These are phyloP conservation scores for Alloteropsis angusta DNA, from an alignment of 202 grass and related monocot genomes.

Conservation along the genomic window DNA sequence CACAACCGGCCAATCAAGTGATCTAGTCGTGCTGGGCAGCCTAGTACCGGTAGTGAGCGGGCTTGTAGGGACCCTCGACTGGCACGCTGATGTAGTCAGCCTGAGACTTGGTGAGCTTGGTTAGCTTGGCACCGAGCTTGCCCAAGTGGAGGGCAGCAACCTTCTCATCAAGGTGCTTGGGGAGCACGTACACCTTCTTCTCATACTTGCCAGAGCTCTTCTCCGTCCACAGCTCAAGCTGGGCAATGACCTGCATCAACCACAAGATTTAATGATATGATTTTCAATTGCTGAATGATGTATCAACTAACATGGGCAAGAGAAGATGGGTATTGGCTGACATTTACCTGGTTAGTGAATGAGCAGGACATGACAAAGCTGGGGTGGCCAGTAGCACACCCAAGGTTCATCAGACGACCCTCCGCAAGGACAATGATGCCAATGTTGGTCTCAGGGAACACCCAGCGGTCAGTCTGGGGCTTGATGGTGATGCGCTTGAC, in stretches of 20 bases:
- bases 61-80: constrained; percentile 82
- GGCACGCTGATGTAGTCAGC: constrained; percentile 76
- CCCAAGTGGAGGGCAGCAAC: constrained; percentile 80
- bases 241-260: constrained; percentile 69
- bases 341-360: constrained; percentile 91
- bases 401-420: constrained; percentile 93
- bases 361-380: constrained; percentile 99
- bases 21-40: neutral
- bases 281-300: neutral
- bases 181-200: constrained; percentile 96
- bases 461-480: constrained; percentile 95
- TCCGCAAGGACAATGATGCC: constrained; percentile 92
- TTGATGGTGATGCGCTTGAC: constrained; percentile 96
- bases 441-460: constrained; percentile 79
- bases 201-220: constrained; percentile 72
- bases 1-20: neutral
- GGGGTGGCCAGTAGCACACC: constrained; percentile 82
- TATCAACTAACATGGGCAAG: neutral
- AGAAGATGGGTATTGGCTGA: neutral
- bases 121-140: constrained; percentile 88
- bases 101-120: constrained; percentile 67
- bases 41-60: constrained; percentile 70
- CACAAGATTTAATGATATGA: neutral
- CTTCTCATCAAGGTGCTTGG: constrained; percentile 94
- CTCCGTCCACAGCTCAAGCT: constrained; percentile 93